Base-by-base conservation (phyloP, 768 basidiomycete species). In the Tremella yokohamensis region DNA sequence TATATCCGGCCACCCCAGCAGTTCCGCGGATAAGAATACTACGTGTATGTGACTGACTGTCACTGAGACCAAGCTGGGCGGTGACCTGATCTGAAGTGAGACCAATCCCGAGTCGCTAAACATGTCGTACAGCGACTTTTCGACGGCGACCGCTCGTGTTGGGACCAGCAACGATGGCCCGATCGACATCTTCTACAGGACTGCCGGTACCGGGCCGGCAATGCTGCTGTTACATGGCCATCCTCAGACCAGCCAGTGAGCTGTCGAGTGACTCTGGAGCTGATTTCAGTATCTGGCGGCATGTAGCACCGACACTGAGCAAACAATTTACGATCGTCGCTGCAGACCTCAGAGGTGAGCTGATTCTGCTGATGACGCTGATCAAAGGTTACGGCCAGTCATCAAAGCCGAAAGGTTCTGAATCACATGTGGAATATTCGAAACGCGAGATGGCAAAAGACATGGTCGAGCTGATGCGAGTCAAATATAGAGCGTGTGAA, bases 401-500 rank as follows among this genome's bases (percentile, higher is more conserved):
- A 9, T 62, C 64, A n/a, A 65, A 68, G 34, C 71, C 71, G 13
- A 49, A 45, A 18, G 71, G 68, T 4, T 58, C 68, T 1, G 60
- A 62, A 2, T 50, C 20, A 13, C 75, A 77, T 59, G 58, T 58
- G 8, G 70, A 70, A 49, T 72, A 75, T 56, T 69, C 64, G 13
- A 77, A 77, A 56, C 58, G 71, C 13, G 73, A 73, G 49, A 72
- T 77, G 64, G 74, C 73, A 4, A 56, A 53, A 8, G 76, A 77
- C 56, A 59, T 67, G 24, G 62, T 75, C 12, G 58, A 64, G 19
- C 60, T 73, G 13, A 72, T 74, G 71, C 71, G 55, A 61, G 68
- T 37, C 22, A 9, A 40, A 12, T n/a, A n/a, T n/a, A 15, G 48
- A 13, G 19, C 26, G 19, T 42, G 13, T 40, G n/a, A 44, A 29